phyloP scores from a whole-genome alignment of 1,139 yeast genomes.

The Taphrina wiesneri region DNA sequence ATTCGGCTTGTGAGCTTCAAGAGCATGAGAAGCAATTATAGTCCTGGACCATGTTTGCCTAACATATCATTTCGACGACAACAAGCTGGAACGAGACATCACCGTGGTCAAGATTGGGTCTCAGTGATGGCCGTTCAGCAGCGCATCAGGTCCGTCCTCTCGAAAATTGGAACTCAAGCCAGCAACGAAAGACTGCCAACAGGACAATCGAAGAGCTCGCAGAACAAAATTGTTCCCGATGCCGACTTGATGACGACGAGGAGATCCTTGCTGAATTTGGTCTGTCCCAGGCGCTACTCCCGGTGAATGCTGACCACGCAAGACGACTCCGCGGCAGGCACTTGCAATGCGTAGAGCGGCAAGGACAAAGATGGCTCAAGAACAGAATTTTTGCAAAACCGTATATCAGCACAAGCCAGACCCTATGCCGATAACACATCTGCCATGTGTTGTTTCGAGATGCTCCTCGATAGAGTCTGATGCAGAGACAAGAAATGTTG shows the following conservation, averaged over 20 bases:
- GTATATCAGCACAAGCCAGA: conserved; percentile 4
- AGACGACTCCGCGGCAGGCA: background rate
- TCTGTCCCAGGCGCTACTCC: background rate
- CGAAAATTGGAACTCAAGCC: background rate
- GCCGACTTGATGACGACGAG: background rate
- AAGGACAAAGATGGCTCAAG: background rate
- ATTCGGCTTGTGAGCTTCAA: background rate
- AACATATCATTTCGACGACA: background rate
- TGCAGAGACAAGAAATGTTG: background rate
- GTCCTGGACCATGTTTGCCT: background rate
- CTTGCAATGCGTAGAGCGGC: background rate
- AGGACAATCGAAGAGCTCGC: background rate
- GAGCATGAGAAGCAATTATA: background rate
- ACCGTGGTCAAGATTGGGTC: background rate
- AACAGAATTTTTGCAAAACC: background rate
- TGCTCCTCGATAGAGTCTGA: conserved; percentile 13
- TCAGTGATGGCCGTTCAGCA: background rate
- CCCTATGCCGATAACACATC: background rate
- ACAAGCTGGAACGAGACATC: background rate
- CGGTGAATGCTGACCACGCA: background rate
- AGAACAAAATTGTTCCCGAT: background rate
- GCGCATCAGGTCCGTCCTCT: background rate
- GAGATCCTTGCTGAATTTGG: background rate
- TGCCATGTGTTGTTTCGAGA: background rate
- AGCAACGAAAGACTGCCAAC: background rate